Conservation (phyloP, 2,329 filamentous ascomycete genomes). For the Berkeleyomyces rouxiae region DNA sequence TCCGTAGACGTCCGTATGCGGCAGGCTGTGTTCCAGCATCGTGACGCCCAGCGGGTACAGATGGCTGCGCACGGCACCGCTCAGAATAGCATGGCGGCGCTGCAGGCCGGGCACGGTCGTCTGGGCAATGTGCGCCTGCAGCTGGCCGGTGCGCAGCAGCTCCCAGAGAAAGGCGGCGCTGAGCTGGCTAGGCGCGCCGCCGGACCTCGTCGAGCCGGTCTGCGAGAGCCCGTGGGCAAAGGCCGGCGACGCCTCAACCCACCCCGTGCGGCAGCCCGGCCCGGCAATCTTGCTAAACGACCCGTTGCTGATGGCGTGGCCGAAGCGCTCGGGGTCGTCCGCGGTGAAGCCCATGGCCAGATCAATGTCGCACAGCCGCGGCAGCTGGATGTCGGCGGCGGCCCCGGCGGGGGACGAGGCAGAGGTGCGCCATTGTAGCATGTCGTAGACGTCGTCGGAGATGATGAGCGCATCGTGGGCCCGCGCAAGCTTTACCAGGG, state of each 20-base stretch:
- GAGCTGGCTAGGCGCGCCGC: constrained; percentile 42
- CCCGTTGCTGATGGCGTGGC: constrained; percentile 70
- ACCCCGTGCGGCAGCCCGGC: constrained; percentile 73
- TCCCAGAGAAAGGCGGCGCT: constrained; percentile 34
- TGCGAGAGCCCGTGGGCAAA: constrained; percentile 35
- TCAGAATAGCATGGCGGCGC: constrained; percentile 33
- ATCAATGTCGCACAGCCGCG: constrained; percentile 68
- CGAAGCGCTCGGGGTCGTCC: constrained; percentile 39
- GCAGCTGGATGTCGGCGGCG: constrained; percentile 36
- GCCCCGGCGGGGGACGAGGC: constrained; percentile 6
- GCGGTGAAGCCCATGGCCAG: constrained; percentile 39
- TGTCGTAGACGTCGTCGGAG: constrained; percentile 87
- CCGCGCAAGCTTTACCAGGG: constrained; percentile 60
- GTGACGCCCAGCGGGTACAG: constrained; percentile 46
- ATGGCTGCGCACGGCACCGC: constrained; percentile 39
- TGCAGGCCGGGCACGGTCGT: constrained; percentile 30
- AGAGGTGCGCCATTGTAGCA: constrained; percentile 57
- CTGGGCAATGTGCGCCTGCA: constrained; percentile 28
- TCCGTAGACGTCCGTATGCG: constrained; percentile 39
- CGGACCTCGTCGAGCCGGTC: constrained; percentile 37
- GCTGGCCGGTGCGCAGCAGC: constrained; percentile 27
- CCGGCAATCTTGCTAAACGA: constrained; percentile 79
- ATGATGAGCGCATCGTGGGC: constrained; percentile 68
- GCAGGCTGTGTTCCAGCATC: constrained; percentile 24
- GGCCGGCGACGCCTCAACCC: constrained; percentile 54